These are phyloP conservation scores for Lodderomyces pseudojiufengensis DNA, from an alignment of 1,139 yeast species.

Conservation along the genomic window DNA sequence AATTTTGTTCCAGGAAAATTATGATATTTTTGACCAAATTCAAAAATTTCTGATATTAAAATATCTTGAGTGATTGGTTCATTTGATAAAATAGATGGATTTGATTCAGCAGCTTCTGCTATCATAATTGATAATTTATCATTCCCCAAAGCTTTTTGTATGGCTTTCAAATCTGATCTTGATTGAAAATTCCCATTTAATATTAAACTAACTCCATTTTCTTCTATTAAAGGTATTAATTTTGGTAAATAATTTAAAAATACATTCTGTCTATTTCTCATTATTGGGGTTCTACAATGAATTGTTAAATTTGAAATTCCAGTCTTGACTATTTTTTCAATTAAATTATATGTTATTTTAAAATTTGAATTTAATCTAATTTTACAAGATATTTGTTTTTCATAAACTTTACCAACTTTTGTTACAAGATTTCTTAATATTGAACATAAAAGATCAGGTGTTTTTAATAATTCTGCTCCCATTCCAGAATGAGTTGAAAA, in stretches of 20 bases:
- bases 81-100: conserved; percentile 67
- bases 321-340: conserved; percentile 63
- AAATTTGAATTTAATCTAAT: conserved; percentile 66
- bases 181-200: conserved; percentile 75
- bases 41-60: conserved; percentile 37
- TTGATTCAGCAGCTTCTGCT: conserved; percentile 85
- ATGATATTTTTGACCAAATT: conserved; percentile 61
- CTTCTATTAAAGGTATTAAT: conserved; percentile 59
- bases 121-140: conserved; percentile 80
- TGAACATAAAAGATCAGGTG: conserved; percentile 72
- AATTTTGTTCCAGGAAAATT: conserved; percentile 71
- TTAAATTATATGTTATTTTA: conserved; percentile 58
- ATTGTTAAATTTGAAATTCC: conserved; percentile 84
- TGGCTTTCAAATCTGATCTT: conserved; percentile 48
- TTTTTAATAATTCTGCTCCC: conserved; percentile 89
- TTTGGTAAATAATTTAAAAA: conserved; percentile 61
- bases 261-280: conserved; percentile 87
- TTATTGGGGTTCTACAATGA: conserved; percentile 84
- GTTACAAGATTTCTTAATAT: conserved; percentile 67
- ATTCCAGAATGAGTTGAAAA: conserved; percentile 88
- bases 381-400: conserved; percentile 85
- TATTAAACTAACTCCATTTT: conserved; percentile 64
- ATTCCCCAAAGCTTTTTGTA: conserved; percentile 51
- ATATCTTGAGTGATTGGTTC: conserved; percentile 48
- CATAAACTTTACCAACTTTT: conserved; percentile 72